A percentile compares a stretch with the other conserved stretches of the same genome.
phyloP scores from a whole-genome alignment of 2,329 filamentous ascomycete species.

The Hypoxylon sp. region DNA sequence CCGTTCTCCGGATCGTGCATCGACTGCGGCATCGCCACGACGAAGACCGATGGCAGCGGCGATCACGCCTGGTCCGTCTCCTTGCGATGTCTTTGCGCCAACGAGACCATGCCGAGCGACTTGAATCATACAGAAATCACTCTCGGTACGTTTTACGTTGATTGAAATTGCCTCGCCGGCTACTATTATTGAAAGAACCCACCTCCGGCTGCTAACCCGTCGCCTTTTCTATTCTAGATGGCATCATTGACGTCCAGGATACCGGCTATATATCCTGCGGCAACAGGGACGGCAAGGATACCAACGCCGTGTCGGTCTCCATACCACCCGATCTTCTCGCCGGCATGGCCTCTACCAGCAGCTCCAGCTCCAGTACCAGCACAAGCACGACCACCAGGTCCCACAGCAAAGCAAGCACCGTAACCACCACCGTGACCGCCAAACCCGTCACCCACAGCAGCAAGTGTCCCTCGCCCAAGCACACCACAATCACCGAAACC shows the following conservation, averaged over 20 bases:
- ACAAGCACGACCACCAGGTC: slow-evolving; percentile 2
- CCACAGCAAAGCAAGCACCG: not conserved
- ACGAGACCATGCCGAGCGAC: not conserved
- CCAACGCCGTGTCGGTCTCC: not conserved
- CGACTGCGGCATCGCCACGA: slow-evolving; percentile 2
- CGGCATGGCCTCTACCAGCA: not conserved
- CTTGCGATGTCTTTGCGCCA: not conserved
- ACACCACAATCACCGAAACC: slow-evolving; percentile 6
- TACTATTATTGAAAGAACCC: too few species aligned
- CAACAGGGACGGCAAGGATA: not conserved
- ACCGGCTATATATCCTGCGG: slow-evolving; percentile 10
- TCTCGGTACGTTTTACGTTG: slow-evolving; percentile 1
- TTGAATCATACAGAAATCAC: not conserved
- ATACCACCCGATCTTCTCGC: not conserved
- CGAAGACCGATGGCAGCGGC: not conserved
- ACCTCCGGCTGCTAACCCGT: slow-evolving; percentile 13
- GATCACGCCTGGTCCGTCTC: not conserved
- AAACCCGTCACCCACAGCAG: not conserved
- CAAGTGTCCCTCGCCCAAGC: not conserved
- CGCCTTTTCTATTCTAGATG: not conserved
- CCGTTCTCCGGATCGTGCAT: slow-evolving; percentile 1
- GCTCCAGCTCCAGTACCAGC: not conserved
- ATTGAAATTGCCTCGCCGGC: not conserved
- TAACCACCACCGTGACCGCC: not conserved
- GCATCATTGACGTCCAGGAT: not conserved